Conservation (phyloP, 208 protist species). For the Leptomonas pyrrhocoris region DNA sequence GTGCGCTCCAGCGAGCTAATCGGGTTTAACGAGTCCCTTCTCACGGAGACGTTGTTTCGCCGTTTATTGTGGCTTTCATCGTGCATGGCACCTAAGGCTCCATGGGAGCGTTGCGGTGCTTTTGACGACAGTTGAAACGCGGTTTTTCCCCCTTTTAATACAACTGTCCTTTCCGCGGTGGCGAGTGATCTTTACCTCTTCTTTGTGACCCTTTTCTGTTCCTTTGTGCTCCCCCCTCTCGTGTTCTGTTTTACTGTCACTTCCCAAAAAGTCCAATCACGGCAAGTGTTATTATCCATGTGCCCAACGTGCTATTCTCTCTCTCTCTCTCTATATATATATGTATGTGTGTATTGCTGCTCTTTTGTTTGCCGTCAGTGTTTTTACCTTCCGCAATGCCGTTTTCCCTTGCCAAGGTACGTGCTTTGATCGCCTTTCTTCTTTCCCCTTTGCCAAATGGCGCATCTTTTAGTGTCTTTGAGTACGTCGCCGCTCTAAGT, state of each 20-base stretch:
- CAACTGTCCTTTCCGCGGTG: no score
- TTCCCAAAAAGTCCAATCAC: no score
- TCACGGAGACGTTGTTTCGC: slow-evolving; percentile 13
- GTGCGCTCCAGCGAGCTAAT: slow-evolving; percentile 2
- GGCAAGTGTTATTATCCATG: no score
- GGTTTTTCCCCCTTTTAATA: no score
- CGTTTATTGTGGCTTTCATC: slow-evolving; percentile 26
- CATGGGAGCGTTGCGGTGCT: slow-evolving; percentile 13
- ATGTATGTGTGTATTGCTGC: background rate
- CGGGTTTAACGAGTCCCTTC: slow-evolving; percentile 12
- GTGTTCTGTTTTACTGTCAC: no score
- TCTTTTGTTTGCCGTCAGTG: slow-evolving; percentile 4
- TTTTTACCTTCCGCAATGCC: background rate
- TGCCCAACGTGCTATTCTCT: no score
- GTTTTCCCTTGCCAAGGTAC: background rate
- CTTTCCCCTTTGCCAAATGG: background rate
- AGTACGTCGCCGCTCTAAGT: no score
- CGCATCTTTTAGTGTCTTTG: no score
- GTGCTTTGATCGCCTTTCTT: background rate
- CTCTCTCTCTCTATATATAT: background rate
- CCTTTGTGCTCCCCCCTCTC: no score
- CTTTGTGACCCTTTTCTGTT: no score
- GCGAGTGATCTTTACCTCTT: no score
- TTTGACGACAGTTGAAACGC: background rate
- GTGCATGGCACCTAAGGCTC: slow-evolving; percentile 8